Conservation (phyloP, 768 basidiomycete genomes). For the Leccinum incarnatum region DNA sequence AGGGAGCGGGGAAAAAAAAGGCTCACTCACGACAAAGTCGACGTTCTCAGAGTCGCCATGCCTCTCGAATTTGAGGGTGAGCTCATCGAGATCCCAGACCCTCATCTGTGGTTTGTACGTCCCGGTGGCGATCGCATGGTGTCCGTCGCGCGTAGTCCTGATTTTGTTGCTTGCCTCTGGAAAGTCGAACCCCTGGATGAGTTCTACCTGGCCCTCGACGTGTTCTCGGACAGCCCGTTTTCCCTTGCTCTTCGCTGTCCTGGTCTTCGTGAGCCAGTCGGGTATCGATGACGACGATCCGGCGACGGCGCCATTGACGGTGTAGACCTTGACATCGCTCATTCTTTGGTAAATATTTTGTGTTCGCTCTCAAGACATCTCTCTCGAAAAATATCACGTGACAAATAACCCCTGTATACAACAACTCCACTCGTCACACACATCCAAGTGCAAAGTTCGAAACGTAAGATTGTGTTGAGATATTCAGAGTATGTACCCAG, state of each 20-base stretch:
- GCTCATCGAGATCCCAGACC: slow-evolving; percentile 91
- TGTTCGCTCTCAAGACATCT: neutral
- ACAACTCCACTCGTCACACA: neutral
- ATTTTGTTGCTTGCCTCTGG: slow-evolving; percentile 94
- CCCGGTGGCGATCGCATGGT: slow-evolving; percentile 91
- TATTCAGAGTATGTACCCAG: slow-evolving; percentile 20
- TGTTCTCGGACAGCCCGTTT: slow-evolving; percentile 70
- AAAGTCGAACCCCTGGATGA: slow-evolving; percentile 95
- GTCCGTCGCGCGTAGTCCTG: slow-evolving; percentile 88
- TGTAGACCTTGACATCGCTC: slow-evolving; percentile 78
- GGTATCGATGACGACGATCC: slow-evolving; percentile 91
- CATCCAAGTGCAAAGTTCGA: neutral
- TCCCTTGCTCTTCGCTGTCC: slow-evolving; percentile 50
- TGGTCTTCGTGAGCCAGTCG: slow-evolving; percentile 85
- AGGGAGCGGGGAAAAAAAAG: slow-evolving; percentile 2
- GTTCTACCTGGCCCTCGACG: slow-evolving; percentile 81
- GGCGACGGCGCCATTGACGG: slow-evolving; percentile 88
- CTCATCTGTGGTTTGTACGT: slow-evolving; percentile 97
- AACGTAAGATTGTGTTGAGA: slow-evolving; percentile 16
- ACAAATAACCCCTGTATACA: slow-evolving; percentile 12
- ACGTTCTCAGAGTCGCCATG: slow-evolving; percentile 97
- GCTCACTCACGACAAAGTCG: slow-evolving; percentile 91
- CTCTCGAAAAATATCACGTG: slow-evolving; percentile 12
- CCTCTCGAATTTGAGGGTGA: slow-evolving; percentile 92
- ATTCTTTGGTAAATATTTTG: slow-evolving; percentile 13